Conservation (phyloP, 345 rosid genomes). For the Ailanthus altissimus region DNA sequence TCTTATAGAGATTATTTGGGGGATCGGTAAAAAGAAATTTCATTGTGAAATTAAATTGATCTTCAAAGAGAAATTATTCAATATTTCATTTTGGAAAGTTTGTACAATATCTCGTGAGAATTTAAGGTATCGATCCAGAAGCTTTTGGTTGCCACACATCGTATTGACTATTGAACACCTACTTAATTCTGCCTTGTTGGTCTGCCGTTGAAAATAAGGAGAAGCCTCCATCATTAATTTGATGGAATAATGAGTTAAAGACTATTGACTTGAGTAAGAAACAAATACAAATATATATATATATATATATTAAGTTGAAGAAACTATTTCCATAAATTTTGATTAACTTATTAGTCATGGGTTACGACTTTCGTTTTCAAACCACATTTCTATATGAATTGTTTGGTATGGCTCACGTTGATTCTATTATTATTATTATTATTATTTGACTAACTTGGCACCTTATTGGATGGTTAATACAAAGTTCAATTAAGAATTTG, state of each 20-base stretch:
- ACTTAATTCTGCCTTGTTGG: neutral
- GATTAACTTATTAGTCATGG: neutral
- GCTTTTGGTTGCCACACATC: neutral
- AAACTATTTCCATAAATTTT: neutral
- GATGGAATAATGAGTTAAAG: conserved; percentile 14
- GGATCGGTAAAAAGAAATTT: neutral
- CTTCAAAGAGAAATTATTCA: neutral
- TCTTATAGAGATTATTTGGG: neutral
- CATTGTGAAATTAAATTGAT: neutral
- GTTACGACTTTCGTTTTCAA: conserved; percentile 11
- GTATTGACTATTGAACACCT: neutral
- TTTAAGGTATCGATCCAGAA: neutral
- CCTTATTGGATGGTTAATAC: conserved; percentile 5
- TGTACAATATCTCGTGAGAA: neutral
- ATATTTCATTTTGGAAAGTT: too few species aligned
- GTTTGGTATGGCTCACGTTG: conserved; percentile 10
- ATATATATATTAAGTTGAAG: neutral
- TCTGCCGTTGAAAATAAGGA: conserved; percentile 10
- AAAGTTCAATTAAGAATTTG: neutral
- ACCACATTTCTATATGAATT: neutral
- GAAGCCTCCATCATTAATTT: conserved; percentile 15
- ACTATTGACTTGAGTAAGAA: conserved; percentile 14
- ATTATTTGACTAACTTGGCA: neutral
- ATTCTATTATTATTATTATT: neutral
- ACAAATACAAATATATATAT: neutral